These are phyloP conservation scores for Solidago caesia DNA, from an alignment of 129 eudicot species.

Conservation along the genomic window DNA sequence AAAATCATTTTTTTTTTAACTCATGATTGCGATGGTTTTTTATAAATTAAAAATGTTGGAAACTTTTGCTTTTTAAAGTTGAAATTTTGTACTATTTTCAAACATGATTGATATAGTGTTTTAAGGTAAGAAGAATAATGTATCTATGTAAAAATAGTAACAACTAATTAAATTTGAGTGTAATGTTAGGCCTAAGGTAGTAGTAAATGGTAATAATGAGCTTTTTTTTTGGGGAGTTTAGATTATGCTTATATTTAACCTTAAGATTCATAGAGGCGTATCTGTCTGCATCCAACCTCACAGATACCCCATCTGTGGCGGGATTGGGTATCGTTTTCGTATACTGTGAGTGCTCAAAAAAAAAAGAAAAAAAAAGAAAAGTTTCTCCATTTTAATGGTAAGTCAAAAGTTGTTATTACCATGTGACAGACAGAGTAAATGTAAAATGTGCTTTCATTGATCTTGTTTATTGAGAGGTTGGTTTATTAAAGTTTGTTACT, in stretches of 20 bases:
- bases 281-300: too few relatives aligned
- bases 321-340: not conserved
- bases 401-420: conserved; percentile 1
- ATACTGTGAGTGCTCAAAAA: not conserved
- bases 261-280: not conserved
- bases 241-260: not conserved
- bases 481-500: conserved; percentile 4
- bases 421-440: conserved; percentile 6
- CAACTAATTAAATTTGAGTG: not conserved
- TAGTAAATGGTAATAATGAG: not conserved
- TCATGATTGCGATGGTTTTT: conserved; percentile 21
- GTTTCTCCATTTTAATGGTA: not conserved
- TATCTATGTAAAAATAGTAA: not conserved
- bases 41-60: conserved; percentile 6
- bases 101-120: conserved; percentile 11
- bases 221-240: not conserved
- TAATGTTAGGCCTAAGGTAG: not conserved
- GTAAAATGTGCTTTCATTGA: not conserved
- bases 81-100: conserved; percentile 10
- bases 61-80: conserved; percentile 22
- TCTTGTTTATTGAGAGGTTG: not conserved
- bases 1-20: too few relatives aligned
- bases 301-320: not conserved
- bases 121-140: not conserved
- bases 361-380: too few relatives aligned